Evolutionary conservation across 2,329 filamentous ascomycete genomes (phyloP), one percentile per base, ranked within the genome.

Genomic region (Coniochaeta sp.): DNA sequence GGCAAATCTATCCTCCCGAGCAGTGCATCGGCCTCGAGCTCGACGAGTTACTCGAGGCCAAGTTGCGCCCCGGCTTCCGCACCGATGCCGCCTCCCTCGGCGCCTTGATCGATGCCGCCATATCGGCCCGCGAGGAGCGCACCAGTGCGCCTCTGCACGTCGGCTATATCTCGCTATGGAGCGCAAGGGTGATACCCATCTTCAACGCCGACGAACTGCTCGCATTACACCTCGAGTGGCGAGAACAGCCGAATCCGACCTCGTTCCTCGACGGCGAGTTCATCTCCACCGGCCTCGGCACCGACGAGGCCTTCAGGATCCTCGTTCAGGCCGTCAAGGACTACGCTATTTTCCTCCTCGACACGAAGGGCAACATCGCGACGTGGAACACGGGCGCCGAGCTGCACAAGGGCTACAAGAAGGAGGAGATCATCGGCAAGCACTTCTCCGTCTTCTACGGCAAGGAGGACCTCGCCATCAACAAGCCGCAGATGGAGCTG

Each of bases 261-360:
- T 35, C 40, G 2, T 48, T 53, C 0, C 10, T 38, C 8, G 53
- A 60, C 20, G 55, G 56, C 46, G 63, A 63, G 7, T 27, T 58
- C 8, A 56, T 55, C n/a, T 52, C 58, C 35, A 60, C 55, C 28
- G 61, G 59, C 30, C 59, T 65, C 51, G 74, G 76, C 58, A 63
- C 69, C 50, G 75, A 75, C 30, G 77, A 81, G 57, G 75, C 74
- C 4, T 83, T 83, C 60, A 77, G 78, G n/a, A 78, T 83, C 33
- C 68, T 86, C 28, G 71, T 85, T 30, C 76, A 84, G 55, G 78
- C 75, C 0, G 77, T 83, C 58, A 81, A 78, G 63, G 78, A 83
- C 55, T 83, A 82, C 57, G 80, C 80, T 52, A 84, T 84, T 54
- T 85, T 83, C 59, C 77, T 83, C 67, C 70, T 83, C 26, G 78